These are phyloP conservation scores for Solanum hybrid DNA, from an alignment of 305 asterid species.

Conservation along the genomic window DNA sequence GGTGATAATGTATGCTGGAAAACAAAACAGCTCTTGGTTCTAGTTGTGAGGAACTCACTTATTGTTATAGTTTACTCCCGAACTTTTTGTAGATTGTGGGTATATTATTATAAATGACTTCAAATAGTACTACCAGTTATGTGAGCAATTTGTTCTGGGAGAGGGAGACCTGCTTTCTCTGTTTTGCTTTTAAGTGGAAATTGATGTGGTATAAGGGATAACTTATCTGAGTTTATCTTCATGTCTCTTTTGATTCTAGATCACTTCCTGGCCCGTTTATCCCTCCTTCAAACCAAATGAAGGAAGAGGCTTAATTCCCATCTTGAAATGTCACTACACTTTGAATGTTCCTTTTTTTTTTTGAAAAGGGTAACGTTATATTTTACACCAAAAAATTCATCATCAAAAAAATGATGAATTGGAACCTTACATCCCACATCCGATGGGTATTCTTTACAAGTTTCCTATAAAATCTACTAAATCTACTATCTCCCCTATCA, in stretches of 20 bases:
- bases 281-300: background rate
- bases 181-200: background rate
- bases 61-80: background rate
- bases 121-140: background rate
- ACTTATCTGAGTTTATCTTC: background rate
- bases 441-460: background rate
- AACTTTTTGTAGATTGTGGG: background rate
- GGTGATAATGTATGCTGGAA: background rate
- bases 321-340: background rate
- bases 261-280: background rate
- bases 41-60: background rate
- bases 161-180: too few relatives aligned
- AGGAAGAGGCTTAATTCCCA: background rate
- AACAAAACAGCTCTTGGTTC: background rate
- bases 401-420: background rate
- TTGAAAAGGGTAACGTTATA: background rate
- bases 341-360: background rate
- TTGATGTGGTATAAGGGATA: background rate
- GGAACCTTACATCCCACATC: background rate
- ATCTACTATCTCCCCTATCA: background rate
- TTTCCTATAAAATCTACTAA: background rate
- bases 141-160: background rate
- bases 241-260: background rate
- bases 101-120: background rate
- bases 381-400: background rate